These are phyloP conservation scores for Bacterosira constricta DNA, from an alignment of 108 stramenopile genomes.

Conservation along the genomic window DNA sequence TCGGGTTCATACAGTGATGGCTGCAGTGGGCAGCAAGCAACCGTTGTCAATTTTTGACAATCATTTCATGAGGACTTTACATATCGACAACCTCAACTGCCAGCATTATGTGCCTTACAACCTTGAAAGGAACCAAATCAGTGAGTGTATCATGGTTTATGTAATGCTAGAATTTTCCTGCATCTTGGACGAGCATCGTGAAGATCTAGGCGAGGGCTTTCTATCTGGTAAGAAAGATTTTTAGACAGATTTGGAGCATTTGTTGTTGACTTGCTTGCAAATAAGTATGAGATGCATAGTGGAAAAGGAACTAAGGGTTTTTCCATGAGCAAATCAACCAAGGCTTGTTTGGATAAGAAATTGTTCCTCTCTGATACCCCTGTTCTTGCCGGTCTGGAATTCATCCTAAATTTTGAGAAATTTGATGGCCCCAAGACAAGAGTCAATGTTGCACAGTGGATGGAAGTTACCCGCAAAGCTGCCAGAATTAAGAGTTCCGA, in stretches of 20 bases:
- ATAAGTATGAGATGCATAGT: no score
- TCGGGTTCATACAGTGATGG: not conserved
- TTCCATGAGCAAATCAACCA: conserved; percentile 7
- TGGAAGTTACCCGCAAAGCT: not conserved
- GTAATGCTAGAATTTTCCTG: not conserved
- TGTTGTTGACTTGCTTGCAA: not conserved
- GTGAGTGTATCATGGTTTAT: not conserved
- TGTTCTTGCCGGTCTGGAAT: no score
- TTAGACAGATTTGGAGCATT: conserved; percentile 10
- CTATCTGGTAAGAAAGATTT: not conserved
- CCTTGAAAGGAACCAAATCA: no score
- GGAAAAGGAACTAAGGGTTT: not conserved
- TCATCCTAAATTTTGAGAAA: no score
- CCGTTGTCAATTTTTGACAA: conserved; percentile 2
- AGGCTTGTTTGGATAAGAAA: no score
- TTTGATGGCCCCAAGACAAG: not conserved
- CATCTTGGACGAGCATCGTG: not conserved
- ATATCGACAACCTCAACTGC: no score
- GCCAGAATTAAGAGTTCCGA: not conserved
- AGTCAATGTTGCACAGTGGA: not conserved
- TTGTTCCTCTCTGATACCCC: no score
- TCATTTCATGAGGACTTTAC: not conserved
- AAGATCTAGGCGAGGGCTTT: not conserved
- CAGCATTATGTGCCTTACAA: no score
- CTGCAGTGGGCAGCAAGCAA: not conserved